phyloP scores from a whole-genome alignment of 192 early-diverging fungal genomes.

The Coemansia sp. region DNA sequence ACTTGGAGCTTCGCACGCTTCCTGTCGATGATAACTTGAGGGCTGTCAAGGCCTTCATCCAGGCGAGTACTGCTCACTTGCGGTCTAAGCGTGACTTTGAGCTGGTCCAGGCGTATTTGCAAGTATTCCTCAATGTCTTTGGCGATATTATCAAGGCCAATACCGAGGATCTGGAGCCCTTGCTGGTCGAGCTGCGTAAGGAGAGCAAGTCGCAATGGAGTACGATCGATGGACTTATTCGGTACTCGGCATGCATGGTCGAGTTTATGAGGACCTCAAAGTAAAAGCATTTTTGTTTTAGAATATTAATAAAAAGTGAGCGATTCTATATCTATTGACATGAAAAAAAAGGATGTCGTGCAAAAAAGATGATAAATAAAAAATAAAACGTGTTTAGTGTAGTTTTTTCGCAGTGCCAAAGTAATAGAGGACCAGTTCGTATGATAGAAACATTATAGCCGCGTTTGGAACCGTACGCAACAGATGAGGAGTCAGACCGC shows the following conservation, averaged over 20 bases:
- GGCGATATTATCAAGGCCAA: constrained; percentile 73
- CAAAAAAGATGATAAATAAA: not conserved
- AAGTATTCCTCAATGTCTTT: constrained; percentile 78
- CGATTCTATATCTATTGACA: not conserved
- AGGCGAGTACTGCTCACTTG: constrained; percentile 63
- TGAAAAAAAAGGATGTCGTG: not conserved
- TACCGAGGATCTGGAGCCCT: constrained; percentile 52
- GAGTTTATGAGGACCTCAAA: constrained; percentile 44
- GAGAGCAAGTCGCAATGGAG: constrained; percentile 37
- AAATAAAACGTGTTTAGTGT: constrained; percentile 6
- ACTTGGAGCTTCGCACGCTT: constrained; percentile 82
- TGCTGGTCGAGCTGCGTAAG: constrained; percentile 45
- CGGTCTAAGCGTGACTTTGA: constrained; percentile 81
- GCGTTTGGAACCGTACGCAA: constrained; percentile 95
- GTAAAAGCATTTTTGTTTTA: constrained; percentile 14
- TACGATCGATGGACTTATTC: constrained; percentile 42
- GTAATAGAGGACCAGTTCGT: constrained; percentile 69
- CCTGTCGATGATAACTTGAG: constrained; percentile 64
- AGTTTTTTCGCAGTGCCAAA: constrained; percentile 30
- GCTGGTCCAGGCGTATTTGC: constrained; percentile 75
- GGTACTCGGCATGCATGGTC: constrained; percentile 55
- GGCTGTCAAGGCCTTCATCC: constrained; percentile 67
- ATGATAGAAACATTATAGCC: constrained; percentile 89
- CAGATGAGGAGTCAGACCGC: constrained; percentile 93
- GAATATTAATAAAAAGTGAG: not conserved